Base-by-base conservation (phyloP, 345 rosid species). In the Gossypium herbaceum region DNA sequence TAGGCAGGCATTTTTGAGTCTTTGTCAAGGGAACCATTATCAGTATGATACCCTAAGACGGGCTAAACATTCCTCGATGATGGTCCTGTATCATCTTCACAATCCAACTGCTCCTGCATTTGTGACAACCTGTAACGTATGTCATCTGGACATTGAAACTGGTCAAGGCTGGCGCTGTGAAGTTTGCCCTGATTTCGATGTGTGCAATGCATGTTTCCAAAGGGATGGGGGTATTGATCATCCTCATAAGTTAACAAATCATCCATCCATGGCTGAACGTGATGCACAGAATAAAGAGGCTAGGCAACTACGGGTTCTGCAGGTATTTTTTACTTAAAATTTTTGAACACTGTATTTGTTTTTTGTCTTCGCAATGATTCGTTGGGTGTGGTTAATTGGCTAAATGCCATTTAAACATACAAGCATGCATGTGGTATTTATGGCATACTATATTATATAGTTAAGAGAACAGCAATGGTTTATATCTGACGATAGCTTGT, bases 91-190 rank as follows among this genome's bases (percentile, higher is more conserved):
- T 88, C 99, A 95, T 85, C 93, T 95, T 68, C 98, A 95, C 70
- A 95, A 95, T 83, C 99, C 99, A 76, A 92, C 98, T 55, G 98
- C 97, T 57, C 98, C 98, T 73, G 98, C 98, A 19, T 95, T 93
- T 84, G 98, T 95, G 50, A 88, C 89, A 0, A 91, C 97, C n/a
- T 95, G 99, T 88, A 87, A 89, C 68, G 64, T 84, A 73, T 95
- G 99, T 71, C 86, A 82, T 81, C 92, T 89, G 72, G 99, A 95
- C 82, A 90, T 95, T 59, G 98, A 95, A 90, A 85, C 89, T n/a
- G 99, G 98, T 85, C 98, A 95, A 82, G 97, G 99, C 74, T 95
- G 99, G 98, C 94, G 92, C 52, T 95, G 99, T 84, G 98, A 95
- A 82, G 87, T 91, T 76, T 95, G 99, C 80, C 97, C 97, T 3